Evolutionary conservation across 2,329 filamentous ascomycete genomes (phyloP).

Genomic region (Tothia fuscella): DNA sequence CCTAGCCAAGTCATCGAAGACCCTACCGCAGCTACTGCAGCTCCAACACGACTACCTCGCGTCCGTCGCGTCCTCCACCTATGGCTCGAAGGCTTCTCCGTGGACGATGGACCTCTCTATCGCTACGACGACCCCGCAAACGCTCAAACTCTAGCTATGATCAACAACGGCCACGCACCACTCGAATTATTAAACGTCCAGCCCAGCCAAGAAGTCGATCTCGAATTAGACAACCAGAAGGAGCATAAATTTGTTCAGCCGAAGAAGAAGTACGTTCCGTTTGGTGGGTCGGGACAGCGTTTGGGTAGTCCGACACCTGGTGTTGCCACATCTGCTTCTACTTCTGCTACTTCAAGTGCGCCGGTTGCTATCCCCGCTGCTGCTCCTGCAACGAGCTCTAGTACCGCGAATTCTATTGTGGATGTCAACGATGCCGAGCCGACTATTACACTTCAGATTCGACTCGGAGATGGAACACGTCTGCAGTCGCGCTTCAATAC

Average conservation of each 20-base stretch:
- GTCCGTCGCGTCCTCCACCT: constrained; percentile 63
- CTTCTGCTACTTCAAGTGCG: constrained; percentile 20
- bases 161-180: constrained; percentile 63
- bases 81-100: constrained; percentile 75
- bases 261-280: constrained; percentile 66
- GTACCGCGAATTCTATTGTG: too few species aligned
- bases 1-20: constrained; percentile 59
- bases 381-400: constrained; percentile 25
- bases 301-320: constrained; percentile 69
- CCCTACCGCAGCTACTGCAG: constrained; percentile 27
- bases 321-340: constrained; percentile 21
- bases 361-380: constrained; percentile 32
- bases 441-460: constrained; percentile 59
- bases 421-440: constrained; percentile 54
- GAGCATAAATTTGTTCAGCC: constrained; percentile 61
- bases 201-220: constrained; percentile 63
- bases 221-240: constrained; percentile 63
- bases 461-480: constrained; percentile 65
- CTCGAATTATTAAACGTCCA: constrained; percentile 67
- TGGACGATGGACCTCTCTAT: constrained; percentile 67
- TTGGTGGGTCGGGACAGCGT: constrained; percentile 57
- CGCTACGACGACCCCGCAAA: constrained; percentile 72
- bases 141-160: constrained; percentile 59
- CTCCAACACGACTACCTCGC: constrained; percentile 32
- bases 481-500: constrained; percentile 74